These are phyloP conservation scores for Candida anglica DNA, from an alignment of 805 yeast species.

Conservation along the genomic window DNA sequence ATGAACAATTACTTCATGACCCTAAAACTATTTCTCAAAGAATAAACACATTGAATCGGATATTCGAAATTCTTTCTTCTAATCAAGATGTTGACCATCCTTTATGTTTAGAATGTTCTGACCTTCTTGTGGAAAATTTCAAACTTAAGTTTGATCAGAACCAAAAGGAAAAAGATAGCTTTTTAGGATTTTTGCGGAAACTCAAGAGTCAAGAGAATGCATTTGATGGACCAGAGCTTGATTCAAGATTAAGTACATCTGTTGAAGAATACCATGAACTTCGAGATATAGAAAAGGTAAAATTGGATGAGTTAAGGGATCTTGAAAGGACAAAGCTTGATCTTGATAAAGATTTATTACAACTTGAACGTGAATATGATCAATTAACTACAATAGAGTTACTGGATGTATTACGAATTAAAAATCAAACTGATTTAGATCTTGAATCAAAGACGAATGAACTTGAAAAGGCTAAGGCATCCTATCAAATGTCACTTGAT, in stretches of 20 bases:
- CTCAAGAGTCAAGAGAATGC: conserved; percentile 40
- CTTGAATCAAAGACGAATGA: conserved; percentile 48
- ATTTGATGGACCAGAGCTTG: conserved; percentile 12
- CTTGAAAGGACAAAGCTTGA: conserved; percentile 41
- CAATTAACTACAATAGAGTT: conserved; percentile 40
- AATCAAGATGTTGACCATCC: conserved; percentile 80
- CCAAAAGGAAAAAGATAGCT: conserved; percentile 74
- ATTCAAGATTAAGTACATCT: conserved; percentile 41
- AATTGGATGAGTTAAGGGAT: conserved; percentile 24
- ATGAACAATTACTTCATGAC: background rate
- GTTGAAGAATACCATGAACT: conserved; percentile 44
- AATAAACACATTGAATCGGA: conserved; percentile 51
- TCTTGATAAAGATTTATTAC: conserved; percentile 46
- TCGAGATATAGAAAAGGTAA: conserved; percentile 31
- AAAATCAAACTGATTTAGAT: conserved; percentile 56
- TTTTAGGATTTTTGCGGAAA: conserved; percentile 67
- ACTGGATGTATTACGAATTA: conserved; percentile 39
- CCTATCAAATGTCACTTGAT: conserved; percentile 56
- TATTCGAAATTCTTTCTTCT: conserved; percentile 65
- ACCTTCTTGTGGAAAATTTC: conserved; percentile 56
- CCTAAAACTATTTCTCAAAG: conserved; percentile 41
- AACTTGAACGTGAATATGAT: conserved; percentile 37
- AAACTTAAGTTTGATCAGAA: conserved; percentile 68
- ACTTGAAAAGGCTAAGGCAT: conserved; percentile 58
- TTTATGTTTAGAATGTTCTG: conserved; percentile 83